Base-by-base conservation (phyloP, 352 stramenopile genomes). In the Globisporangium uncinulatum region DNA sequence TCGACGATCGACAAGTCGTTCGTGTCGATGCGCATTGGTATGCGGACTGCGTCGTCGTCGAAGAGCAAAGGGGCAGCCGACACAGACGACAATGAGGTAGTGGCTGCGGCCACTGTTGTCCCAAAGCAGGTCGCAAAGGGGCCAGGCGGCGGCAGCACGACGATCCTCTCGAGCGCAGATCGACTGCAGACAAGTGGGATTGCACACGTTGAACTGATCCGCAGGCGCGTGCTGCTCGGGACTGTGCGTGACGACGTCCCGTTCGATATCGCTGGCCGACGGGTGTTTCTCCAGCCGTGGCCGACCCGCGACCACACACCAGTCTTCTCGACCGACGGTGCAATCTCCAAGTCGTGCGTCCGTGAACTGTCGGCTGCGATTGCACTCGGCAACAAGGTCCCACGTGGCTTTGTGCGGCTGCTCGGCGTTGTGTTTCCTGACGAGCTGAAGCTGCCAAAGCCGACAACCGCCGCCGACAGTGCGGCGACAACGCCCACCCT, bases 261-360 rank as follows among this genome's bases (percentile, higher is more conserved):
- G 13, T 64, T 79, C 6, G 75, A 87, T 47, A 41, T 93, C 8
- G 77, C 70, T 50, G 78, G 70, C 0, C 66, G 74, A 20, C 56
- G 69, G 1, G 67, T 94, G 21, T 92, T 89, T 61, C 47, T 95
- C 32, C 77, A 92, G 60, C 77, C 79, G 13, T 95, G 83, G 83
- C 81, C 85, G 11, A 89, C 90, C 37, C 79, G 82, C 13, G 78
- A 92, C 53, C 67, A 80, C 37, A 65, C 83, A 24, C 39, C 69
- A 1, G 69, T 84, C 41, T 84, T 83, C 44, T 76, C 67, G 8
- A 56, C 76, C 20, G 62, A 78, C 55, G 66, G 46, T 6, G 80
- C 75, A 0, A 78, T 88, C 4, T 75, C 73, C 21, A 66, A 76
- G 48, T 69, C 74, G 1, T 87, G 79, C 44, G 56, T 82, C 15